These are phyloP conservation scores for Rhizophora apiculata DNA, from an alignment of 345 rosid genomes.

Conservation along the genomic window DNA sequence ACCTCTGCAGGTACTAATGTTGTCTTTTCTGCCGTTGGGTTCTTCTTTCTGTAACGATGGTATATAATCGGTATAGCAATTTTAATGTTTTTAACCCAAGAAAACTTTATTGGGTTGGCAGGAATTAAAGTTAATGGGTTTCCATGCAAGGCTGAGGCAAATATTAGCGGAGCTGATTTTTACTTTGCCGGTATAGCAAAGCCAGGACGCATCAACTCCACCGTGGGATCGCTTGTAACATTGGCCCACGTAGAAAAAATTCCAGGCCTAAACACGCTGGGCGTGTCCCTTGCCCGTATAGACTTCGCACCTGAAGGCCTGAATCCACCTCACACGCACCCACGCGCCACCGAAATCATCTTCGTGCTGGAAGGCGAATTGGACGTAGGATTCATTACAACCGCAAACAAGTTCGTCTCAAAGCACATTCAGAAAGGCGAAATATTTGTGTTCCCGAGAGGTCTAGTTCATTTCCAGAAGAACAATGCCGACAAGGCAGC, in stretches of 20 bases:
- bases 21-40: not conserved
- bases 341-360: conserved; percentile 28
- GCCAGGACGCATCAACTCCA: conserved; percentile 17
- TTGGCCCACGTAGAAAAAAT: conserved; percentile 26
- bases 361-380: conserved; percentile 26
- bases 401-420: conserved; percentile 20
- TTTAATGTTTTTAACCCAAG: no score
- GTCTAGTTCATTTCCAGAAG: conserved; percentile 29
- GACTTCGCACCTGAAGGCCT: conserved; percentile 23
- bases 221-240: conserved; percentile 28
- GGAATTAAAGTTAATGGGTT: conserved; percentile 27
- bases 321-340: conserved; percentile 33
- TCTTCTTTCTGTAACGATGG: not conserved
- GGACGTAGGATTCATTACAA: conserved; percentile 31
- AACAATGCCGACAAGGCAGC: conserved; percentile 21
- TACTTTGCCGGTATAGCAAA: conserved; percentile 23
- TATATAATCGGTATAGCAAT: not conserved
- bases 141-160: conserved; percentile 24
- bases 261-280: conserved; percentile 30
- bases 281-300: conserved; percentile 21
- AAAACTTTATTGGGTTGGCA: conserved; percentile 1
- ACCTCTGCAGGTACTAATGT: conserved; percentile 13
- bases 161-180: conserved; percentile 22
- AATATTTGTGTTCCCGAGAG: conserved; percentile 26
- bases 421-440: conserved; percentile 20